Evolutionary conservation across 371 early-diverging fungal genomes (phyloP).

Genomic region (Dinochytrium kinnereticum): DNA sequence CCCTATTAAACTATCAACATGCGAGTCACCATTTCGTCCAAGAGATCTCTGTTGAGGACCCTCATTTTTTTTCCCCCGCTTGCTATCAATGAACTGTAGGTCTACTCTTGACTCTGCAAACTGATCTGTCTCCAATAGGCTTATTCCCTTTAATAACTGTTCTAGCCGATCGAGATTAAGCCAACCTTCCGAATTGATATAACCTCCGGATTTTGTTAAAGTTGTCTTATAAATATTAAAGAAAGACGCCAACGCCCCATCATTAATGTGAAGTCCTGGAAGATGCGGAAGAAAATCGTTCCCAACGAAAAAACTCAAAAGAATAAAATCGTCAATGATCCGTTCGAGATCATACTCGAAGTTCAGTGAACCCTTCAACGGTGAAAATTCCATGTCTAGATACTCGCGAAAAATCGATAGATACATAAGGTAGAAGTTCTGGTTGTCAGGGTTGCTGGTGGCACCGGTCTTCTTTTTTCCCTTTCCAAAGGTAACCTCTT

Average conservation of each 20-base stretch:
- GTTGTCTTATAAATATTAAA: constrained; percentile 84
- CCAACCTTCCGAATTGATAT: constrained; percentile 83
- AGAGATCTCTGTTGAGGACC: no score
- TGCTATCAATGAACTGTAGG: constrained; percentile 64
- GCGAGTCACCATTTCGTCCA: no score
- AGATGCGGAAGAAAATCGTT: constrained; percentile 98
- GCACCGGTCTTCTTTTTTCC: constrained; percentile 63
- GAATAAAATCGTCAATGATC: constrained; percentile 96
- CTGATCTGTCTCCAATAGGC: constrained; percentile 68
- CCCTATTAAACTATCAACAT: no score
- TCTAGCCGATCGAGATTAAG: constrained; percentile 71
- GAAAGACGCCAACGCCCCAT: constrained; percentile 87
- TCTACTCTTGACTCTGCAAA: constrained; percentile 70
- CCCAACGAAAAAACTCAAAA: constrained; percentile 94
- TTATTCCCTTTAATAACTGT: constrained; percentile 65
- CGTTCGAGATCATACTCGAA: constrained; percentile 84
- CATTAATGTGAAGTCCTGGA: constrained; percentile 93
- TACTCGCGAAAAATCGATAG: constrained; percentile 91
- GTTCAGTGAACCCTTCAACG: constrained; percentile 54
- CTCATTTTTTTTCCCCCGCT: constrained; percentile 51
- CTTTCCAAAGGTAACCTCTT: constrained; percentile 90
- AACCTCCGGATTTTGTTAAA: constrained; percentile 74
- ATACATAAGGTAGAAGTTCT: constrained; percentile 66
- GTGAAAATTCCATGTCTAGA: constrained; percentile 83
- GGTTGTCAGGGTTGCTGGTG: constrained; percentile 48